These are phyloP conservation scores for Phytophthora multivora DNA, from an alignment of 352 stramenopile genomes.

Conservation along the genomic window DNA sequence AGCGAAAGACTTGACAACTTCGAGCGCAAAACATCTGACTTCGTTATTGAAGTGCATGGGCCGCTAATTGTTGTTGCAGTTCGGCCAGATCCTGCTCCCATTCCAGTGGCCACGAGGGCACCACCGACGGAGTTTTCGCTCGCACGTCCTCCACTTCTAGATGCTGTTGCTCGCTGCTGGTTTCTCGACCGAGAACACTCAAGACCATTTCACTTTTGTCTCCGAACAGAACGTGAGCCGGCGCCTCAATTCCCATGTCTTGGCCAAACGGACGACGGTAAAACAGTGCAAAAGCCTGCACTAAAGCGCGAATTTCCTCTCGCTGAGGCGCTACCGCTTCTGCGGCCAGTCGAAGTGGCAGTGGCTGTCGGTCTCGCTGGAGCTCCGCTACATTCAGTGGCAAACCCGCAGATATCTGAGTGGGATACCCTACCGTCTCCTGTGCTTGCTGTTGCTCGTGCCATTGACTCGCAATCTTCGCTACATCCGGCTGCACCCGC, in stretches of 20 bases:
- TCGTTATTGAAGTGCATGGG: slow-evolving; percentile 1
- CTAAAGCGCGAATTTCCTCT: slow-evolving; percentile 15
- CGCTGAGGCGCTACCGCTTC: slow-evolving; percentile 22
- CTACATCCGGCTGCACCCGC: slow-evolving; percentile 34
- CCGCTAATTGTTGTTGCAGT: slow-evolving; percentile 20
- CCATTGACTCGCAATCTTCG: slow-evolving; percentile 30
- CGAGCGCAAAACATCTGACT: too few relatives aligned
- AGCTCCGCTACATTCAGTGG: not conserved
- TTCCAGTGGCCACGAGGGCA: slow-evolving; percentile 18
- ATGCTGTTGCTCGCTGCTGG: not conserved
- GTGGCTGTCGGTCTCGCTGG: slow-evolving; percentile 9
- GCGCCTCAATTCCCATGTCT: not conserved
- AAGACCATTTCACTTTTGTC: slow-evolving; percentile 14
- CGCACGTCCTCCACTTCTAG: not conserved
- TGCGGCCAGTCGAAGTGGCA: slow-evolving; percentile 20
- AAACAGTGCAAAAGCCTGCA: slow-evolving; percentile 21
- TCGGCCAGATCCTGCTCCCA: slow-evolving; percentile 33
- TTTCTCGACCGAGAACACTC: slow-evolving; percentile 1
- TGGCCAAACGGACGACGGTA: slow-evolving; percentile 16
- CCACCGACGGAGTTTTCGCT: slow-evolving; percentile 2
- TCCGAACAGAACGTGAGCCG: slow-evolving; percentile 23
- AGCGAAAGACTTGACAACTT: too few relatives aligned
- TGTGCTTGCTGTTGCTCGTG: slow-evolving; percentile 1
- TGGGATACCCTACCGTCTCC: not conserved
- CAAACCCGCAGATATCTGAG: not conserved